Base-by-base conservation (phyloP, 495 filamentous ascomycete genomes). In the Oleoguttula mirabilis region DNA sequence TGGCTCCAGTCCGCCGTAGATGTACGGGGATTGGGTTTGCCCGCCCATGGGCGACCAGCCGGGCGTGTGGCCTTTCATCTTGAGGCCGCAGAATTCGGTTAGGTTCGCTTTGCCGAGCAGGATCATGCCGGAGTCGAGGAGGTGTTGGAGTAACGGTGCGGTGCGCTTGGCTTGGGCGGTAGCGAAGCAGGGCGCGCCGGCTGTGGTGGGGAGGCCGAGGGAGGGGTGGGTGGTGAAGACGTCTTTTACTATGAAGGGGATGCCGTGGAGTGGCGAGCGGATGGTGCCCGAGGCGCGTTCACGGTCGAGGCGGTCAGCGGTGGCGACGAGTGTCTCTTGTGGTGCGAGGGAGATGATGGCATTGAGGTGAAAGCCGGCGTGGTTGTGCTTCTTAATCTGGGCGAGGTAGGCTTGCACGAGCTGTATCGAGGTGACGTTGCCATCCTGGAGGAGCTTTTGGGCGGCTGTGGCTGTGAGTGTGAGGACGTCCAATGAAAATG, bases 331-430 rank as follows among this genome's bases (percentile, higher is more conserved):
- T 8, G 59, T 36, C 12, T 56, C 53, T 45, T 38, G 48, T 0
- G 68, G 59, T 4, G 63, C 54, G 17, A 55, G 49, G 7, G 54
- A 52, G 32, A 66, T 67, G 33, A 70, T 42, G 4, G 61, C 66
- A 37, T 59, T 56, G 14, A 70, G 51, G 7, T 55, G 48, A n/a
- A 47, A 24, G 10, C 44, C 44, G 2, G 11, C 3, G 39, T 61
- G 50, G 39, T 73, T 64, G 46, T 75, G 62, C 6, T 47, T 48
- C 4, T 65, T 57, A 25, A 77, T 75, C 42, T 72, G 72, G 0
- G 39, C 46, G 10, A 77, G 50, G 48, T 75, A 78, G 34, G 56
- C 53, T 22, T 59, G 50, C 0, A 75, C 57, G 12, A 78, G 62
- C 39, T 67, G 55, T 10, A 62, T 58, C 36, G 63, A 67, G 3